phyloP scores from a whole-genome alignment of 345 rosid genomes.

The Adansonia digitata region DNA sequence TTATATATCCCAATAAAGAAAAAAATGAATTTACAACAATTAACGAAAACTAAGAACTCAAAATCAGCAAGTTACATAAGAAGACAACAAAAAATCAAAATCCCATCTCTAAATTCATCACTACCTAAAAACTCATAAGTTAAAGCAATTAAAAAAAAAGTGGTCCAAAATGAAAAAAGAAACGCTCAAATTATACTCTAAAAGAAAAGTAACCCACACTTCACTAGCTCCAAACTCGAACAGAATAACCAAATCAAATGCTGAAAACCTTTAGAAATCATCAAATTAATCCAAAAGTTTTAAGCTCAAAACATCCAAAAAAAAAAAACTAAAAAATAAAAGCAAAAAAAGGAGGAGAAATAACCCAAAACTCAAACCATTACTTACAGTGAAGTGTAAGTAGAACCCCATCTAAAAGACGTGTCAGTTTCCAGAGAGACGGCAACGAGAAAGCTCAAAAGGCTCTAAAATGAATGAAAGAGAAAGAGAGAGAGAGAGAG shows the following conservation, averaged over 20 bases:
- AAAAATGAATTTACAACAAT: constrained; percentile 10
- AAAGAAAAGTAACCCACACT: not conserved
- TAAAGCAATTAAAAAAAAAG: constrained; percentile 8
- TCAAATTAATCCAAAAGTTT: not conserved
- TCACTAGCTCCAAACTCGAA: constrained; percentile 22
- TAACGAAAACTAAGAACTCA: constrained; percentile 19
- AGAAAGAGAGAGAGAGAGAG: not conserved
- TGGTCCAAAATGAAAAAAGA: not conserved
- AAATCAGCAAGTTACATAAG: not conserved
- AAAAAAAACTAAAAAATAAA: not conserved
- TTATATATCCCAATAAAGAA: constrained; percentile 14
- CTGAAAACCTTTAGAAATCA: not conserved
- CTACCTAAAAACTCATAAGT: constrained; percentile 7
- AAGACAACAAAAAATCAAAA: constrained; percentile 11
- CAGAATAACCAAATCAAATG: constrained; percentile 18
- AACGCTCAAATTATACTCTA: constrained; percentile 2
- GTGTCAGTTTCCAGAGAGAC: constrained; percentile 28
- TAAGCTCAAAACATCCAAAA: not conserved
- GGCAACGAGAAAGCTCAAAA: constrained; percentile 37
- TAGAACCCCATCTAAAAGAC: not conserved
- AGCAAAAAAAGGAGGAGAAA: not conserved
- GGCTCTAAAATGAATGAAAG: constrained; percentile 23
- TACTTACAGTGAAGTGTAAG: constrained; percentile 30
- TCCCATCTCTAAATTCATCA: constrained; percentile 21
- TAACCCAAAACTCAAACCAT: constrained; percentile 18